Conservation (phyloP, 1,284 basidiomycete species). For the Irpex sp. region DNA sequence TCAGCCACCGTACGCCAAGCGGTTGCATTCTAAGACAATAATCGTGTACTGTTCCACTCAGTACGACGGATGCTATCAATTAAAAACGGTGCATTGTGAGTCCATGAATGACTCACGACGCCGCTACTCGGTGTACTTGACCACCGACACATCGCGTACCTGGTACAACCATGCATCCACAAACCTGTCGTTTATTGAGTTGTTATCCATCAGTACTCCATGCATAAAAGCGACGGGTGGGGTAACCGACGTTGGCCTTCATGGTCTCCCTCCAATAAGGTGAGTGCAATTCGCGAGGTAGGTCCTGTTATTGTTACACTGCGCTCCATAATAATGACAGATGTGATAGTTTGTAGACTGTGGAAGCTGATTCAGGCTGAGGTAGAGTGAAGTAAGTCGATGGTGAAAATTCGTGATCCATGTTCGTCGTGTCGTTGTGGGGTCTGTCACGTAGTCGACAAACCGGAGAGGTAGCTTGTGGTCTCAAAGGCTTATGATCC, state of each 20-base stretch:
- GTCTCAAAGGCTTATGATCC: constrained; percentile 41
- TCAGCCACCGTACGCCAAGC: neutral
- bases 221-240: no score
- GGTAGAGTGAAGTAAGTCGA: no score
- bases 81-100: neutral
- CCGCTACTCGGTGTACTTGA: neutral
- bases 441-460: neutral
- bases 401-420: neutral
- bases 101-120: neutral
- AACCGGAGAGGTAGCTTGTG: neutral
- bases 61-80: neutral
- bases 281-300: no score
- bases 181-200: neutral
- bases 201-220: no score
- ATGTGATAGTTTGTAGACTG: neutral
- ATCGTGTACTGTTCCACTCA: neutral
- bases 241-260: neutral
- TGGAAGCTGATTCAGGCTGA: no score
- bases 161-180: neutral
- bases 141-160: neutral
- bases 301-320: no score
- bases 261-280: no score
- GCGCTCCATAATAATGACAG: neutral
- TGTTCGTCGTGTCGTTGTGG: neutral
- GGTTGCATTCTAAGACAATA: neutral